Conservation (phyloP, 768 basidiomycete species). For the Mycena filopes region DNA sequence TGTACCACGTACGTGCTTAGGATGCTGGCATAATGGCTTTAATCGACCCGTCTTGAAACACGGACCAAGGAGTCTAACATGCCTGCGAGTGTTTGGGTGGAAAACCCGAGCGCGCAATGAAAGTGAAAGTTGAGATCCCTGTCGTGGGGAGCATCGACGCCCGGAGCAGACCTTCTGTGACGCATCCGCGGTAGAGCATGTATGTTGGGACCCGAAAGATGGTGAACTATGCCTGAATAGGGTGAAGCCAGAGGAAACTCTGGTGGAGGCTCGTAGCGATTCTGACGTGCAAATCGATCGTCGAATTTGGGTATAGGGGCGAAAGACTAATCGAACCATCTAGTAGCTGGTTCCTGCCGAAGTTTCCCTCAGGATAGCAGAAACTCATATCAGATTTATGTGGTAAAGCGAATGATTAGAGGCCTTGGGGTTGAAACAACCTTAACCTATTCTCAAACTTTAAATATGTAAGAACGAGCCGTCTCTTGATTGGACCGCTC, state of each 20-base stretch:
- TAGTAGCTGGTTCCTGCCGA: constrained; percentile 94
- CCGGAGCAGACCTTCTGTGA: constrained; percentile 80
- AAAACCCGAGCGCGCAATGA: constrained; percentile 76
- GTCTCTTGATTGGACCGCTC: constrained; percentile 85
- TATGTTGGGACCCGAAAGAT: constrained; percentile 91
- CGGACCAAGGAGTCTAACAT: constrained; percentile 90
- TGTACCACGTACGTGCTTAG: constrained; percentile 68
- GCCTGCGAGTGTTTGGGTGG: constrained; percentile 82
- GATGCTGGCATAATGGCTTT: constrained; percentile 84
- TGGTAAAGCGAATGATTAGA: constrained; percentile 92
- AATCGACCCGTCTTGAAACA: constrained; percentile 87
- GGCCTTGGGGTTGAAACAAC: constrained; percentile 90
- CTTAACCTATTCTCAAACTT: constrained; percentile 87
- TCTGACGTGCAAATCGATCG: constrained; percentile 97
- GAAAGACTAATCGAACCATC: constrained; percentile 96
- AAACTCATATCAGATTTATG: constrained; percentile 69
- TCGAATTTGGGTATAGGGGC: constrained; percentile 96
- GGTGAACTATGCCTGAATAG: constrained; percentile 91
- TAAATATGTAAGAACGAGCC: constrained; percentile 88
- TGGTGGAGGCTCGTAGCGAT: constrained; percentile 96
- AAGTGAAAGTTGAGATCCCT: constrained; percentile 76
- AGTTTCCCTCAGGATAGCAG: constrained; percentile 80
- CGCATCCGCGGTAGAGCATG: constrained; percentile 83
- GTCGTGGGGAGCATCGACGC: constrained; percentile 77
- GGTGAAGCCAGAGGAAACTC: constrained; percentile 96